These are phyloP conservation scores for Termitomyces titanicus DNA, from an alignment of 768 basidiomycete genomes.

Conservation along the genomic window DNA sequence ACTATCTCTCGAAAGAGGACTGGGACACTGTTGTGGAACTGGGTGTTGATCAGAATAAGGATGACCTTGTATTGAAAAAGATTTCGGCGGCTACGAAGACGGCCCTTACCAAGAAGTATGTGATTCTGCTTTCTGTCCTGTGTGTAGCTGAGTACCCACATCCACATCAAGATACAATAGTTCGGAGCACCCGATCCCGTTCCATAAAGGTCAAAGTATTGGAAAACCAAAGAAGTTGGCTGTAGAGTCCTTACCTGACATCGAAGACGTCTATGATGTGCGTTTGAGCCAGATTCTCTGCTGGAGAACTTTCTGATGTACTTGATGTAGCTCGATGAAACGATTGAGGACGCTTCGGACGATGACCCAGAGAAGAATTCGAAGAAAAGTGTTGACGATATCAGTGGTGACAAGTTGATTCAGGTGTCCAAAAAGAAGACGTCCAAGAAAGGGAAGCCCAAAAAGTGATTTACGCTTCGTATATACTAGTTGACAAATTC, in stretches of 20 bases:
- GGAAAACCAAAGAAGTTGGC: slow-evolving; percentile 85
- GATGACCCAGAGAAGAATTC: slow-evolving; percentile 33
- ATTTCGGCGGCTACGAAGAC: slow-evolving; percentile 80
- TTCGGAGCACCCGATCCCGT: slow-evolving; percentile 88
- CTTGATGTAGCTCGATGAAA: slow-evolving; percentile 38
- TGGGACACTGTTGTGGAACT: slow-evolving; percentile 97
- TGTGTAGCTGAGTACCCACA: neutral
- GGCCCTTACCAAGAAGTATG: slow-evolving; percentile 81
- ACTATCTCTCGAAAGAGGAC: slow-evolving; percentile 90
- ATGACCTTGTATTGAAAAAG: slow-evolving; percentile 76
- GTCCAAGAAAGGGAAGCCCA: slow-evolving; percentile 14
- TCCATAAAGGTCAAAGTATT: slow-evolving; percentile 83
- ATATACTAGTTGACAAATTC: neutral
- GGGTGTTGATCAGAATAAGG: slow-evolving; percentile 78
- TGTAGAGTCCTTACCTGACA: slow-evolving; percentile 74
- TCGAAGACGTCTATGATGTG: slow-evolving; percentile 89
- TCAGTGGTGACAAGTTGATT: slow-evolving; percentile 33
- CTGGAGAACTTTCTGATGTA: neutral
- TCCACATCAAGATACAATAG: slow-evolving; percentile 72
- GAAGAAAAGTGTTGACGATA: slow-evolving; percentile 24
- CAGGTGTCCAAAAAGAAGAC: slow-evolving; percentile 40
- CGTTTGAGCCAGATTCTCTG: slow-evolving; percentile 17
- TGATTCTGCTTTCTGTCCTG: neutral
- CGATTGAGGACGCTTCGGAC: slow-evolving; percentile 44
- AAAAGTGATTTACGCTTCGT: slow-evolving; percentile 5